Conservation (phyloP, 805 yeast species). For the Grigorovia transvaalensis region DNA sequence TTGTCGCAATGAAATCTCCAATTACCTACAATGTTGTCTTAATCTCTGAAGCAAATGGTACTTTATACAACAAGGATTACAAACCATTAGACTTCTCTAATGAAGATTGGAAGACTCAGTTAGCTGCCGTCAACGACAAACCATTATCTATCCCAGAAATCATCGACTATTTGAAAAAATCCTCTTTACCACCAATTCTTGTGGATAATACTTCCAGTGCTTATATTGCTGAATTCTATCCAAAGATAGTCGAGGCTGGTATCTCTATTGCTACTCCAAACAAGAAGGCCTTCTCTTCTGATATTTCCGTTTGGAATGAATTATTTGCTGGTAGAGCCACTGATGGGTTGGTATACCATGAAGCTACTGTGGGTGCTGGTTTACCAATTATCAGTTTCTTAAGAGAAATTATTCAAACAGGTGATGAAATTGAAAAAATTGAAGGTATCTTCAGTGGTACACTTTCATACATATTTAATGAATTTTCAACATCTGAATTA, state of each 20-base stretch:
- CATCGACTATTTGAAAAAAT: slow-evolving; percentile 49
- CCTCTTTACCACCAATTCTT: slow-evolving; percentile 67
- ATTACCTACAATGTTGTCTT: slow-evolving; percentile 68
- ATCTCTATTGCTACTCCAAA: slow-evolving; percentile 96
- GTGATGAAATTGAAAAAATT: slow-evolving; percentile 81
- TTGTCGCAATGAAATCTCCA: slow-evolving; percentile 48
- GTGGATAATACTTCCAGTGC: slow-evolving; percentile 92
- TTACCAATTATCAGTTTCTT: slow-evolving; percentile 85
- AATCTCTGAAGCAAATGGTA: slow-evolving; percentile 64
- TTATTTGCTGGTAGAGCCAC: slow-evolving; percentile 52
- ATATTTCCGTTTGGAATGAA: slow-evolving; percentile 61
- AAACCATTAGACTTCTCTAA: slow-evolving; percentile 49
- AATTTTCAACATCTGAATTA: slow-evolving; percentile 63
- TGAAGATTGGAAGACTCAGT: slow-evolving; percentile 42
- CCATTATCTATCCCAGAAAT: slow-evolving; percentile 49
- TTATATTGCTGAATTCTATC: slow-evolving; percentile 64
- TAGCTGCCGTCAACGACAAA: slow-evolving; percentile 35
- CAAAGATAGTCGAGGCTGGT: slow-evolving; percentile 61
- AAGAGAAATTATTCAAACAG: slow-evolving; percentile 81
- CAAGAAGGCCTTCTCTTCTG: slow-evolving; percentile 90
- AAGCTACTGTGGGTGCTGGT: slow-evolving; percentile 98
- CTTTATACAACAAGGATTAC: slow-evolving; percentile 60
- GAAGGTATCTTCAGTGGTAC: slow-evolving; percentile 98
- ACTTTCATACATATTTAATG: slow-evolving; percentile 88
- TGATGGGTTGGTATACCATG: slow-evolving; percentile 79